Evolutionary conservation across 148 eudicot species (phyloP).

Genomic region (Spergularia marina): DNA sequence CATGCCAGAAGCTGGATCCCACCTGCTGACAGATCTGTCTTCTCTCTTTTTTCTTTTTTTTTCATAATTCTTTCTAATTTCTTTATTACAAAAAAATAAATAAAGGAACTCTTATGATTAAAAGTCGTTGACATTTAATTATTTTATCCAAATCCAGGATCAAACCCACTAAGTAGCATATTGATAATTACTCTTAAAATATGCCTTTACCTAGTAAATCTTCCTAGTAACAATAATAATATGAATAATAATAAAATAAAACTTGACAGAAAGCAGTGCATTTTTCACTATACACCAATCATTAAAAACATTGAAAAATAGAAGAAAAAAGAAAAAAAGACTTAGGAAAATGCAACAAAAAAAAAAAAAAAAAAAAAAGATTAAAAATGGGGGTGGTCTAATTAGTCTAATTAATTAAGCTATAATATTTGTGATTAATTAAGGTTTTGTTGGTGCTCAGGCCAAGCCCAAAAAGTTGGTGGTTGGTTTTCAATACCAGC

Average conservation of each 20-base stretch:
- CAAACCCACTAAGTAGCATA: constrained; percentile 8
- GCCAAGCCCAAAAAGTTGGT: constrained; percentile 42
- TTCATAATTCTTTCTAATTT: neutral
- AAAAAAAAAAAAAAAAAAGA: neutral
- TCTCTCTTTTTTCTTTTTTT: neutral
- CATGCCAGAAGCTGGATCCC: constrained; percentile 46
- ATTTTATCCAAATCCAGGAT: constrained; percentile 12
- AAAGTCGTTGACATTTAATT: constrained; percentile 28
- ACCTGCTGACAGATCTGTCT: constrained; percentile 39
- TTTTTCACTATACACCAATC: constrained; percentile 32
- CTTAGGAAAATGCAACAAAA: neutral
- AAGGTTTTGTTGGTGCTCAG: constrained; percentile 35
- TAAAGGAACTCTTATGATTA: constrained; percentile 10
- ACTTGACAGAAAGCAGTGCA: constrained; percentile 11
- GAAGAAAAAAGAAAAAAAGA: too few species aligned
- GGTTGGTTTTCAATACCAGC: constrained; percentile 28
- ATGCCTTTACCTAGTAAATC: constrained; percentile 15
- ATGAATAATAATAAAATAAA: neutral
- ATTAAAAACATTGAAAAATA: constrained; percentile 15
- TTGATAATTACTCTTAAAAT: neutral
- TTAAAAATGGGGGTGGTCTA: constrained; percentile 6
- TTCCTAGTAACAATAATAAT: neutral
- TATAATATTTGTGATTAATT: neutral
- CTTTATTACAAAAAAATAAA: neutral
- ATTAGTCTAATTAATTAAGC: neutral